A percentile compares a stretch with the other conserved stretches of the same genome.
Conservation (phyloP, 768 basidiomycete species). For the Calvatia gigantea region DNA sequence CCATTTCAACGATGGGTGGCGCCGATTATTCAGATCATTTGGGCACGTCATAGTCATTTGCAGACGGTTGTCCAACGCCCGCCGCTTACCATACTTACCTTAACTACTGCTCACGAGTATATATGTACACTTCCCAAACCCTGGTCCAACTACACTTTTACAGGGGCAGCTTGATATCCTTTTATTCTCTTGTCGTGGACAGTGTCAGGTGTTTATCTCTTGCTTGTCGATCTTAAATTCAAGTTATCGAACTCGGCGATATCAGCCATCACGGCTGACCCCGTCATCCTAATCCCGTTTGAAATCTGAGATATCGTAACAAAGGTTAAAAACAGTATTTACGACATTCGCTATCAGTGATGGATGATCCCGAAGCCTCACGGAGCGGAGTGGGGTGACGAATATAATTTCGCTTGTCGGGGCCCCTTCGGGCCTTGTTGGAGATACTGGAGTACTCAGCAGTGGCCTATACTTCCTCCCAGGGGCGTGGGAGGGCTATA, state of each 20-base stretch:
- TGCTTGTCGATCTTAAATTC: not conserved
- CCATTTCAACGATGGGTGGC: no score
- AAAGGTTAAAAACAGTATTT: not conserved
- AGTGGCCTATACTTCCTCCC: no score
- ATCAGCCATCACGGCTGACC: slow-evolving; percentile 8
- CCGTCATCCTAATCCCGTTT: not conserved
- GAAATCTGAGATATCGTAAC: slow-evolving; percentile 2
- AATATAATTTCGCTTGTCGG: not conserved
- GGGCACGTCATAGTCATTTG: no score
- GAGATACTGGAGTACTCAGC: not conserved
- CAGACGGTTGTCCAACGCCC: no score
- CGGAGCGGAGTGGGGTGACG: not conserved
- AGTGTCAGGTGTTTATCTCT: not conserved
- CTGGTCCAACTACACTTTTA: no score
- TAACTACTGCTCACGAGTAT: not conserved
- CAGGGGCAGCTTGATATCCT: not conserved
- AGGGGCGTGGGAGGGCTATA: no score
- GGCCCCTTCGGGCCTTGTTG: not conserved
- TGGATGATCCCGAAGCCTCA: not conserved
- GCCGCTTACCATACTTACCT: no score
- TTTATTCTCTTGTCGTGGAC: no score
- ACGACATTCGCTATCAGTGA: not conserved
- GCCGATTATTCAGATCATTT: no score
- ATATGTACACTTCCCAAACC: not conserved
- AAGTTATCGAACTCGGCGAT: not conserved